Conservation (phyloP, 2,329 filamentous ascomycete species). For the Penicillium sp. region DNA sequence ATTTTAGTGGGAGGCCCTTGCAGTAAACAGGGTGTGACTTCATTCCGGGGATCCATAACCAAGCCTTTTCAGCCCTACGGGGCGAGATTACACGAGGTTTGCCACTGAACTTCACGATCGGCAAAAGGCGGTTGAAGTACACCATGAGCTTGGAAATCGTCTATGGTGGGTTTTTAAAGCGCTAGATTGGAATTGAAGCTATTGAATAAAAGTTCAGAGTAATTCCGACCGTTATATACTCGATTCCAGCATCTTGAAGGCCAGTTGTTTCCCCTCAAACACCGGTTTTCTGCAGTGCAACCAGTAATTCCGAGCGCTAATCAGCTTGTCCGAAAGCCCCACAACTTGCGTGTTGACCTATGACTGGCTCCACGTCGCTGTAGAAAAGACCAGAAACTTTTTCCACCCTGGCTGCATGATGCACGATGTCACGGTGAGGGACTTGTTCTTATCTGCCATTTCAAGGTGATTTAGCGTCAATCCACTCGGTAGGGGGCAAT, state of each 20-base stretch:
- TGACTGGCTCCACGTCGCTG: neutral
- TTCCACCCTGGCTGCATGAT: neutral
- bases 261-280: neutral
- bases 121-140: neutral
- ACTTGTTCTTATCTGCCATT: neutral
- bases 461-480: neutral
- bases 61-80: constrained; percentile 34
- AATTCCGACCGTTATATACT: neutral
- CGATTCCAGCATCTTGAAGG: neutral
- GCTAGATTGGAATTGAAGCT: no score
- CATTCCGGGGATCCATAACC: constrained; percentile 14
- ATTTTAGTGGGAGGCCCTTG: neutral
- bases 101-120: constrained; percentile 1
- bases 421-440: neutral
- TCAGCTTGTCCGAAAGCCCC: neutral
- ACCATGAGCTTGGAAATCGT: neutral
- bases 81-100: constrained; percentile 12
- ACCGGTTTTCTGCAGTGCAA: neutral
- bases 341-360: neutral
- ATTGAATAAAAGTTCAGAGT: no score
- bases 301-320: neutral
- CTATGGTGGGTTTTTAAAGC: no score
- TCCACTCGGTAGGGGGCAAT: neutral
- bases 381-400: neutral
- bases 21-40: neutral